Evolutionary conservation across 306 rosid genomes (phyloP).

Genomic region (Casuarina cunninghamiana): DNA sequence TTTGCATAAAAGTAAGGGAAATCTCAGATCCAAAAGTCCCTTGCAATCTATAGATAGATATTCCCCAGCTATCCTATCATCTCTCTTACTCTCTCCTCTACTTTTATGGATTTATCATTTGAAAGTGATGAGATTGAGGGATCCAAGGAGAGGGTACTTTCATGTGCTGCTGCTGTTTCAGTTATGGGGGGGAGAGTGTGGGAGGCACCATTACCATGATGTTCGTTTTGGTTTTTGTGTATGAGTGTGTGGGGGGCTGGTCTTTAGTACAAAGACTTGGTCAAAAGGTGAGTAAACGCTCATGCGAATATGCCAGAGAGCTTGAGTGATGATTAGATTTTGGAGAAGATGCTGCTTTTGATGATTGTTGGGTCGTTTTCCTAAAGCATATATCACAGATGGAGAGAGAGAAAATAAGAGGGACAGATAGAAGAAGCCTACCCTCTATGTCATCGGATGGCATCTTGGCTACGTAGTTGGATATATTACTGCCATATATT

Average conservation of each 20-base stretch:
- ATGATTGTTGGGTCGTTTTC: conserved; percentile 70
- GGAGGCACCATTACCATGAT: conserved; percentile 48
- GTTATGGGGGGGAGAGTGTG: conserved; percentile 20
- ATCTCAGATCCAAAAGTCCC: conserved; percentile 49
- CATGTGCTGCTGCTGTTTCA: conserved; percentile 51
- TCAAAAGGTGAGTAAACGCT: conserved; percentile 53
- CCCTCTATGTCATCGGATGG: background rate
- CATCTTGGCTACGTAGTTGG: background rate
- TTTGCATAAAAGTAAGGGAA: conserved; percentile 83
- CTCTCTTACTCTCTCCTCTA: conserved; percentile 16
- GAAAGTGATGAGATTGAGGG: conserved; percentile 80
- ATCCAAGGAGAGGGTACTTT: conserved; percentile 75
- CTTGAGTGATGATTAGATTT: conserved; percentile 24
- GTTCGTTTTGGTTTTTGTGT: conserved; percentile 15
- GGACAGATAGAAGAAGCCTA: too few relatives aligned
- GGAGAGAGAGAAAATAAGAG: background rate
- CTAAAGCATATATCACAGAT: conserved; percentile 4
- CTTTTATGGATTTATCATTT: conserved; percentile 59
- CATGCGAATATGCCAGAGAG: conserved; percentile 47
- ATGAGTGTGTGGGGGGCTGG: conserved; percentile 20
- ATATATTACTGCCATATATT: background rate
- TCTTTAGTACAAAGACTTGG: conserved; percentile 41
- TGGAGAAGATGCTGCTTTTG: conserved; percentile 44
- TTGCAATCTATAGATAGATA: conserved; percentile 18
- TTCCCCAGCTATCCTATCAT: conserved; percentile 7